A percentile compares a stretch with the other conserved stretches of the same genome.
These are phyloP conservation scores for Eucalyptus regnans DNA, from an alignment of 345 rosid species.

Conservation along the genomic window DNA sequence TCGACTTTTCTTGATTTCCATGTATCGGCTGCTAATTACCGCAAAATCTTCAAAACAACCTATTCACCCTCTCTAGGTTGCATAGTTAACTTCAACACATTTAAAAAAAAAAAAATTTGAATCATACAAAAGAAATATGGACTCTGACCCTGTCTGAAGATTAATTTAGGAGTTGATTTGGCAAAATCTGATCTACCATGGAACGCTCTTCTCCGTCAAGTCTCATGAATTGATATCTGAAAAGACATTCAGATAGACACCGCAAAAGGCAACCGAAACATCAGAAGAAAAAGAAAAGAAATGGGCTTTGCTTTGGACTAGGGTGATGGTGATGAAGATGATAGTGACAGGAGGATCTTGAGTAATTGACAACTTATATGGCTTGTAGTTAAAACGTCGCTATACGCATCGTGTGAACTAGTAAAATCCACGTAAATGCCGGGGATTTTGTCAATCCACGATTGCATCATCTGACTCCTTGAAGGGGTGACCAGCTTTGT, in stretches of 20 bases:
- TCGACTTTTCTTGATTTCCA: not conserved
- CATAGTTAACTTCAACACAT: not conserved
- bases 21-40: no score
- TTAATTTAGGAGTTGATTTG: not conserved
- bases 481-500: not conserved
- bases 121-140: not conserved
- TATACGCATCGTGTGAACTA: not conserved
- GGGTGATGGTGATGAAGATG: not conserved
- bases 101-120: not conserved
- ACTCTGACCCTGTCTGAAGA: not conserved
- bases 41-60: not conserved
- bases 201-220: not conserved
- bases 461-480: not conserved
- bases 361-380: not conserved
- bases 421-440: not conserved
- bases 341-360: not conserved
- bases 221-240: not conserved
- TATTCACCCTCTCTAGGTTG: not conserved
- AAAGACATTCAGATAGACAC: not conserved
- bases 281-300: not conserved
- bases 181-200: not conserved
- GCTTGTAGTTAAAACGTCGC: not conserved
- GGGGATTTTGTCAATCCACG: not conserved
- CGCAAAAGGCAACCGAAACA: not conserved
- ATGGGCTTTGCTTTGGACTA: not conserved